Percentiles rank a stretch among this genome's conserved stretches.
These are phyloP conservation scores for Escallonia herrerae DNA, from an alignment of 129 eudicot species.

Conservation along the genomic window DNA sequence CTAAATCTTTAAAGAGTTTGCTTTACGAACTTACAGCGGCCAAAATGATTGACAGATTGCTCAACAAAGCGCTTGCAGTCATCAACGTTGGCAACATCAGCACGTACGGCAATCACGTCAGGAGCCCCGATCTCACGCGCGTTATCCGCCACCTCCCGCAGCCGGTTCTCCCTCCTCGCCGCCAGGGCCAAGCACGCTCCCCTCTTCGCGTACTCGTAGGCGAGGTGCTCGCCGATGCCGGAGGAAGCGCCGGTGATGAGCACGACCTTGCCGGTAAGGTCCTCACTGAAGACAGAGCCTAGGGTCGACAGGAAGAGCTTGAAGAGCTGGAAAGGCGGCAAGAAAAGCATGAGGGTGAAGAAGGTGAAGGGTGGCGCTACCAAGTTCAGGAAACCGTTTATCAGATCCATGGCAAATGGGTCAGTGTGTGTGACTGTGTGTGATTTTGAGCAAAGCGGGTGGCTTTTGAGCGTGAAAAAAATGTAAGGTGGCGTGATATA, in stretches of 20 bases:
- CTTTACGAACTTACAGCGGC: slow-evolving; percentile 28
- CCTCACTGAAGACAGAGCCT: slow-evolving; percentile 22
- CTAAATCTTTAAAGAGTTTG: too few species aligned
- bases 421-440: not conserved
- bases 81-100: slow-evolving; percentile 41
- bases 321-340: slow-evolving; percentile 13
- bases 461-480: not conserved
- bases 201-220: slow-evolving; percentile 37
- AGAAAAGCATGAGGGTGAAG: slow-evolving; percentile 7
- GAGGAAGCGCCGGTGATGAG: slow-evolving; percentile 45
- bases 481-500: not conserved
- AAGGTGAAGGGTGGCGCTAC: slow-evolving; percentile 8
- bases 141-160: slow-evolving; percentile 19
- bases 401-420: slow-evolving; percentile 1
- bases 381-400: slow-evolving; percentile 13
- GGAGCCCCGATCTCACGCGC: slow-evolving; percentile 30
- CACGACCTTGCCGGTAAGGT: slow-evolving; percentile 39
- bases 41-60: slow-evolving; percentile 39
- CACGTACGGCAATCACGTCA: slow-evolving; percentile 34
- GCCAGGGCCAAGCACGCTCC: slow-evolving; percentile 49
- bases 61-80: slow-evolving; percentile 50
- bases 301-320: slow-evolving; percentile 19
- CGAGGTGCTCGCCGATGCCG: slow-evolving; percentile 30
- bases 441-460: too few species aligned
- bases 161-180: slow-evolving; percentile 44